These are phyloP conservation scores for Colletotrichum abscissum DNA, from an alignment of 2,329 filamentous ascomycete species.

Conservation along the genomic window DNA sequence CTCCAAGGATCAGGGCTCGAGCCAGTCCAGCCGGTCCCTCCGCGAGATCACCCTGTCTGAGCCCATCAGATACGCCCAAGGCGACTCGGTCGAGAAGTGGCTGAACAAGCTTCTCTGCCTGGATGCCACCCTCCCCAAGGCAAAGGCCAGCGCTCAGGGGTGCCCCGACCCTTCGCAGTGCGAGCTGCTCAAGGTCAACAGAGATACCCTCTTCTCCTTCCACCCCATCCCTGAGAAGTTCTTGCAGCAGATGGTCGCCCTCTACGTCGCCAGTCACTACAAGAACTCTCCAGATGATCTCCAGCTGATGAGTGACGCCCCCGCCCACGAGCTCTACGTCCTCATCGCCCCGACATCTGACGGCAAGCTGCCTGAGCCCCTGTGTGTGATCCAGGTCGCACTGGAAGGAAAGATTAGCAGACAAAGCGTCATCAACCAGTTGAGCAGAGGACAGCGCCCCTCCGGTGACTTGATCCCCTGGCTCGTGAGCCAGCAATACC, in stretches of 20 bases:
- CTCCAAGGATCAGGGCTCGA: conserved; percentile 70
- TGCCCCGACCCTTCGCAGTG: conserved; percentile 93
- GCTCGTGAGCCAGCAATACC: conserved; percentile 97
- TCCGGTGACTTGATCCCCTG: conserved; percentile 96
- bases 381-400: conserved; percentile 94
- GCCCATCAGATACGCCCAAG: conserved; percentile 92
- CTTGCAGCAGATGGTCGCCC: conserved; percentile 96
- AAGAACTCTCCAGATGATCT: conserved; percentile 98
- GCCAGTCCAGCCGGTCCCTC: conserved; percentile 78
- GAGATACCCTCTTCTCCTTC: conserved; percentile 97
- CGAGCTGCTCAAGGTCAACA: conserved; percentile 92
- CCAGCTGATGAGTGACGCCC: conserved; percentile 98
- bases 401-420: conserved; percentile 95
- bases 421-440: conserved; percentile 88
- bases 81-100: conserved; percentile 95
- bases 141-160: conserved; percentile 77
- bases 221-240: conserved; percentile 98
- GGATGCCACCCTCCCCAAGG: conserved; percentile 87
- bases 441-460: conserved; percentile 89
- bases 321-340: conserved; percentile 95
- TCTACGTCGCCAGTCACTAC: conserved; percentile 97
- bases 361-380: conserved; percentile 86
- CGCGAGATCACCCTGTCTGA: conserved; percentile 93
- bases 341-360: conserved; percentile 88
- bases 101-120: conserved; percentile 93